Base-by-base conservation (phyloP, 2,329 filamentous ascomycete genomes). In the Alternaria sp. region DNA sequence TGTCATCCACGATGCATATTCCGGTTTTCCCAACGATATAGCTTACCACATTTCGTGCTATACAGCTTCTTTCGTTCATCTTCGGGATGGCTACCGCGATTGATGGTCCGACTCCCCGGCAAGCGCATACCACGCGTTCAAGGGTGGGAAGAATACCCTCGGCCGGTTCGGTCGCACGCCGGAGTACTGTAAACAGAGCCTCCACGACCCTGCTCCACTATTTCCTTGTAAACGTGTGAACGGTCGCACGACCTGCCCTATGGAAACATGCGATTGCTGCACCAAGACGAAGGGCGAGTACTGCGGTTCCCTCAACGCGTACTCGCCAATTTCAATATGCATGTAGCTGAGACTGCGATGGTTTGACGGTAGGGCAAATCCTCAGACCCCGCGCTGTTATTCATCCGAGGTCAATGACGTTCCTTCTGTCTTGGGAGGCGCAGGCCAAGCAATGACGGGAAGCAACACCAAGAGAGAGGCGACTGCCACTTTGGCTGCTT, bases 371-470 rank as follows among this genome's bases (percentile, higher is more conserved):
- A 40, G 21, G 59, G 40, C 51, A 57, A 57, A 51, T 21, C 36
- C 30, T 30, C 36, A 25, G 28, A 58, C 46, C 46, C 47, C 36
- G 47, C 57, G 21, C 51, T 40, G 28, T 60, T 25, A 45, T 44
- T 30, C 59, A 36, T 61, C 51, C 57, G 43, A 47, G 23, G 7
- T 62, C 26, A 26, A 71, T 72, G 69, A 73, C 70, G 70, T 69
- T 50, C 25, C 19, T 51, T 36, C 50, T 25, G 30, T 57, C 63
- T 67, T 66, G 61, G 67, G 50, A 61, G 44, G 55, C 30, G 40
- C 54, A 60, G 54, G 66, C 67, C 67, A 73, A 72, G 68, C 61
- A 53, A 57, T 59, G 59, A 62, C 58, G 56, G 62, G 63, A 71
- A 66, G 32, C 45, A 57, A 63, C 52, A 52, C 46, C 44, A 51